Evolutionary conservation across 139 green algal species (phyloP), one percentile per base, ranked within the genome.

Genomic region (Pseudopediastrum boryanum): DNA sequence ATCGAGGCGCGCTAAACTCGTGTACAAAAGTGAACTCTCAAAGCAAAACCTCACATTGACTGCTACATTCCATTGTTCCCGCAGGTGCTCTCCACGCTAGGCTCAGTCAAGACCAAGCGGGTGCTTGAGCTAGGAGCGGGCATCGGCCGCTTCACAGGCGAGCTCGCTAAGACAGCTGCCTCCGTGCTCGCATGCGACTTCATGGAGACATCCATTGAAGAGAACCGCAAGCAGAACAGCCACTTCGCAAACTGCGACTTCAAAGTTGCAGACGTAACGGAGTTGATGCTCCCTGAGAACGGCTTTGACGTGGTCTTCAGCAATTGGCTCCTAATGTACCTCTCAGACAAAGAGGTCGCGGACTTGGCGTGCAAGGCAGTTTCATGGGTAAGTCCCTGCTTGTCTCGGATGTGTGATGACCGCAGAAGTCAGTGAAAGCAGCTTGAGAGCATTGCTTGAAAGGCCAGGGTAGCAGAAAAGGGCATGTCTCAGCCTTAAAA

Each of bases 291-390:
- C n/a, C 71, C 52, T 38, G 10, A 50, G 0, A 31, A 42, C 3
- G 58, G 12, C 29, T 76, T 64, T 41, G 92, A 96, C 70, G 83
- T 98, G 23, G 85, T 97, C 4, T 98, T 98, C 84, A 94, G 88
- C 81, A 98, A 98, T 86, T 98, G 94, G 94, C 90, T 98, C 66
- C 86, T 98, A 16, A 98, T 98, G 94, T 98, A 98, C 75, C 91
- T 98, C 8, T 80, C 56, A 0, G 92, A 98, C 42, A 72, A 70
- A 0, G 94, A 98, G 79, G 89, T 97, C n/a, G 33, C 78, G 73
- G 83, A 81, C 33, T 83, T 97, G 63, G 87, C 89, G 6, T 21
- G 38, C 23, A 86, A 87, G 62, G 83, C 87, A 69, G 84, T 97
- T 27, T 46, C 19, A 25, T 97, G 92, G 92, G 85, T 96, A 44